Evolutionary conservation across 352 stramenopile species (phyloP), one percentile per base, ranked within the genome.

Genomic region (Phytophthora pistaciae): DNA sequence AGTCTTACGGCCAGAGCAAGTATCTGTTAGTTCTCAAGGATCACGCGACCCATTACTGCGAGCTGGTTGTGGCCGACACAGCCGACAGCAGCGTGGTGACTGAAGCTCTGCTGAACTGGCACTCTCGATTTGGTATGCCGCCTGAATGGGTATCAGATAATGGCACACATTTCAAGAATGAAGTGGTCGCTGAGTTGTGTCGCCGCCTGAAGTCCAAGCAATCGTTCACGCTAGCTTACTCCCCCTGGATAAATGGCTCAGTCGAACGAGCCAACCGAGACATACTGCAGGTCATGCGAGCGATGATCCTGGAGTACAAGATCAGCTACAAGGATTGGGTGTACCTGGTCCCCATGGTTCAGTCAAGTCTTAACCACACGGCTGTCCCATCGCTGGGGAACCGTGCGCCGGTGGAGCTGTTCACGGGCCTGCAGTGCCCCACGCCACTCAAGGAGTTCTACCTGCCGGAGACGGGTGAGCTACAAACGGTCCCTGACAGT

Each of bases 211-310:
- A n/a, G n/a, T n/a, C n/a, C n/a, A n/a, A n/a, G n/a, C n/a, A n/a
- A n/a, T n/a, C n/a, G n/a, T n/a, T 85, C 44, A 70, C 58, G 11
- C 40, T 68, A 10, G 65, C 67, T 1, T 81, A 78, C 54, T 68
- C 60, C 33, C 75, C 75, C 11, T 86, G 75, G 69, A 63, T 74
- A 1, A 82, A 80, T 50, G 74, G 67, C 5, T 72, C 72, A 1
- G 56, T 82, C 0, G 72, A 78, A n/a, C 53, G 75, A 0, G 52
- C 74, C 23, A 83, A 83, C 10, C 57, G 62, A 10, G 71, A 81
- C 40, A 61, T 75, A 11, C 23, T 85, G 5, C 72, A 85, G 69
- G 74, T 80, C 1, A 8, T 80, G 1, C 20, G 61, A 10, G 56
- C 70, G 5, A 63, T 79, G 56, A 60, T 77, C 18, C 36, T 68